Evolutionary conservation across 805 yeast genomes (phyloP).

Genomic region (Yarrowia sp.): DNA sequence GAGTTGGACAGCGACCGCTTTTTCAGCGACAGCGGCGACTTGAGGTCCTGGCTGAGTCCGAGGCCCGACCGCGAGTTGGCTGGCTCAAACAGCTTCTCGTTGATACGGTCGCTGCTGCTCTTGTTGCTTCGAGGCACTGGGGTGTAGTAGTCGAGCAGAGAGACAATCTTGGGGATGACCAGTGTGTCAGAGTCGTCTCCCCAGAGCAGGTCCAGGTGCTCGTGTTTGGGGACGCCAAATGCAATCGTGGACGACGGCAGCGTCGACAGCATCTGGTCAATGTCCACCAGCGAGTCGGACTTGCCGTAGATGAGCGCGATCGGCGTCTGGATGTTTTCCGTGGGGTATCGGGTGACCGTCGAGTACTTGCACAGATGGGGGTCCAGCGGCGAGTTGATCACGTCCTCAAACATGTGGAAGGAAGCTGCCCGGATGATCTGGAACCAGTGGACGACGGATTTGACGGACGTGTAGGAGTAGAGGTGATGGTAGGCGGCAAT

Average conservation of each 20-base stretch:
- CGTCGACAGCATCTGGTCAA: constrained; percentile 71
- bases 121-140: constrained; percentile 15
- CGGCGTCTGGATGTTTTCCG: constrained; percentile 71
- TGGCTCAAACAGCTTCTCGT: constrained; percentile 6
- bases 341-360: constrained; percentile 67
- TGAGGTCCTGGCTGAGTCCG: constrained; percentile 5
- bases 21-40: constrained; percentile 24
- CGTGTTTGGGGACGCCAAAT: constrained; percentile 68
- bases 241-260: constrained; percentile 58
- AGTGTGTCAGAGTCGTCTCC: constrained; percentile 64
- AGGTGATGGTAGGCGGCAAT: constrained; percentile 82
- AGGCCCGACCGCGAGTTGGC: neutral
- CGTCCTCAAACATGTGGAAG: constrained; percentile 91
- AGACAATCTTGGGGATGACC: constrained; percentile 45
- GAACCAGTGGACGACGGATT: constrained; percentile 95
- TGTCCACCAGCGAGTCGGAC: constrained; percentile 84
- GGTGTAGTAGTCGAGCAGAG: constrained; percentile 30
- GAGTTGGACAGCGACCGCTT: constrained; percentile 26
- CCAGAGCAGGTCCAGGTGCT: constrained; percentile 92
- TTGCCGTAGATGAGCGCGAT: constrained; percentile 81
- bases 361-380: constrained; percentile 52
- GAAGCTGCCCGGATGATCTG: constrained; percentile 78
- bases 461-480: constrained; percentile 90
- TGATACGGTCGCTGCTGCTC: constrained; percentile 14
- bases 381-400: constrained; percentile 43